A percentile compares a stretch with the other conserved stretches of the same genome.
Evolutionary conservation across 73 alveolate genomes (phyloP).

Genomic region (Halteria grandinella): DNA sequence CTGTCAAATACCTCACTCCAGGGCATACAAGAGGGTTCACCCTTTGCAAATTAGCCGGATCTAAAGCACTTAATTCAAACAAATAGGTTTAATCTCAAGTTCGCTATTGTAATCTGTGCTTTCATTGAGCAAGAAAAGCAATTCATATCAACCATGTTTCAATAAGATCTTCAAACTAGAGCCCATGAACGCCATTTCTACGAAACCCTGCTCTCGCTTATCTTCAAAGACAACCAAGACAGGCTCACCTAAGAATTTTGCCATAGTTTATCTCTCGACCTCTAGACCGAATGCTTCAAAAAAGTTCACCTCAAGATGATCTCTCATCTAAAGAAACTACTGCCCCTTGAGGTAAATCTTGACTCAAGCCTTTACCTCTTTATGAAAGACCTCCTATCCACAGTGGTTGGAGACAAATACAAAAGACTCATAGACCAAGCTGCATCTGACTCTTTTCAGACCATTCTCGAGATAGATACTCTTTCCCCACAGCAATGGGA

Average conservation of each 20-base stretch:
- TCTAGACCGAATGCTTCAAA: constrained; percentile 9
- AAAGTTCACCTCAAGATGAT: background rate
- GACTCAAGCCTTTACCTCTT: background rate
- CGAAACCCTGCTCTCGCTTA: background rate
- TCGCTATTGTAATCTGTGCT: background rate
- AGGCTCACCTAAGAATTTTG: constrained; percentile 23
- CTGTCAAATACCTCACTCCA: background rate
- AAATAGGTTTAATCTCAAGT: background rate
- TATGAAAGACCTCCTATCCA: constrained; percentile 23
- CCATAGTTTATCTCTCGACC: constrained; percentile 1
- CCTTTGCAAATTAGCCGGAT: background rate
- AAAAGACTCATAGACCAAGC: constrained; percentile 8
- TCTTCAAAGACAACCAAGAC: constrained; percentile 7
- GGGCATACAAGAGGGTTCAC: background rate
- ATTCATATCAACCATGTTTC: too few relatives aligned
- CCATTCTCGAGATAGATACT: constrained; percentile 43
- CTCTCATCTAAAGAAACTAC: background rate
- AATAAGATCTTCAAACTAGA: too few relatives aligned
- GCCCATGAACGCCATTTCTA: too few relatives aligned
- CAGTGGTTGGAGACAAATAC: constrained; percentile 19
- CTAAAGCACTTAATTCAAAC: too few relatives aligned
- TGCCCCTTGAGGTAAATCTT: background rate
- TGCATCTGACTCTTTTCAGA: constrained; percentile 21
- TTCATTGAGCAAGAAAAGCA: background rate
- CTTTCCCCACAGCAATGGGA: constrained; percentile 5